These are phyloP conservation scores for Debaryomyces prosopidis DNA, from an alignment of 805 yeast genomes.

Conservation along the genomic window DNA sequence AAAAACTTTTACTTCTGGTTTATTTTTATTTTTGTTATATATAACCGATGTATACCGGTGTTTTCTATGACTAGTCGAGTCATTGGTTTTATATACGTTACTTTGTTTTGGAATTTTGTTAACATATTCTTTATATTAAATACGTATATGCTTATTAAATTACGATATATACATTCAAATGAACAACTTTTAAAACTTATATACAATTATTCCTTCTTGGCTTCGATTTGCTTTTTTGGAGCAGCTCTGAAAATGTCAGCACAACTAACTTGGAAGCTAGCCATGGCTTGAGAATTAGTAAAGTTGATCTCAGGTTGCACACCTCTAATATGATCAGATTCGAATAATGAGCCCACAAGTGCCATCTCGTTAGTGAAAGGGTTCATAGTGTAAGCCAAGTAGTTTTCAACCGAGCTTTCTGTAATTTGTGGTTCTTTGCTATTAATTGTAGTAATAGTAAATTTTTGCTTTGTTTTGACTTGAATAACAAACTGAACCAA, in stretches of 20 bases:
- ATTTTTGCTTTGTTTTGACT: conserved; percentile 37
- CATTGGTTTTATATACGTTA: background rate
- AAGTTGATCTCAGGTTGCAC: conserved; percentile 35
- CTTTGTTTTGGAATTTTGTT: background rate
- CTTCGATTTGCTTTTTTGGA: background rate
- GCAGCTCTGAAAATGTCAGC: conserved; percentile 42
- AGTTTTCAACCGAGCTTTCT: conserved; percentile 33
- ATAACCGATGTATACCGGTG: too few species aligned
- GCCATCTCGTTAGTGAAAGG: conserved; percentile 39
- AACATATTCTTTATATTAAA: background rate
- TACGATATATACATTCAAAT: background rate
- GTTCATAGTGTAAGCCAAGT: conserved; percentile 39
- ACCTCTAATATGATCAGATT: conserved; percentile 35
- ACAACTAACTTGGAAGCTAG: conserved; percentile 29
- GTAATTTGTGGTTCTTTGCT: conserved; percentile 15
- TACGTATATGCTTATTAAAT: background rate
- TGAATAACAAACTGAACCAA: conserved; percentile 41
- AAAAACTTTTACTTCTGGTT: too few species aligned
- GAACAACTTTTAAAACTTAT: background rate
- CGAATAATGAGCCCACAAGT: conserved; percentile 43
- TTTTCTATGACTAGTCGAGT: background rate
- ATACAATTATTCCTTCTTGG: conserved; percentile 1
- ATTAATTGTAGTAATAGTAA: conserved; percentile 24
- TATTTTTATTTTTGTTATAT: too few species aligned
- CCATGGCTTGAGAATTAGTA: conserved; percentile 18